Evolutionary conservation across 169 alveolate genomes (phyloP), one percentile per base, ranked within the genome.

Genomic region (Plasmodium yoelii): DNA sequence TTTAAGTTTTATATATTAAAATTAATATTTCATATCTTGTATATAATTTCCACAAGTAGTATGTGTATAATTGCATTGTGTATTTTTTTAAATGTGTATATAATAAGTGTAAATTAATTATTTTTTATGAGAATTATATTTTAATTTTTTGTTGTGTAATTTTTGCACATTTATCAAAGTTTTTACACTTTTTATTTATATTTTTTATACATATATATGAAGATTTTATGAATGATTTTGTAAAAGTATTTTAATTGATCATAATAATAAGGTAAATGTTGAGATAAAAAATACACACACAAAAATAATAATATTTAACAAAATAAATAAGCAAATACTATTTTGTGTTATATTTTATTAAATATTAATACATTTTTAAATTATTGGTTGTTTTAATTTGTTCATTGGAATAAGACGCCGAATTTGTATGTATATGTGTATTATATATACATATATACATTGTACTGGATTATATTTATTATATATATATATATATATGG

Each of bases 71-170:
- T 34, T 34, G 42, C 42, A 34, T 34, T 34, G 42, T 34, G 42
- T 34, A 34, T 34, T 34, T 34, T 34, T 34, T 34, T 34, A 34
- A 34, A 34, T 22, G 26, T 22, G 26, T 22, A 34, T 34, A 34
- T 34, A 34, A 34, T 26, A 28, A 28, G 39, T 1, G 42, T 34
- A 34, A 34, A 3, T 34, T 34, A 34, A 34, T 34, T 34, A 34
- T 34, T 34, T 34, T 34, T 34, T 34, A 3, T 34, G 42, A 34
- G 42, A 34, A 34, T 34, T 34, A 34, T 34, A 34, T 34, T 34
- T 34, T 7, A 34, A 34, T 18, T 57, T 57, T 57, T 57, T 19
- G 65, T 57, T 57, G 65, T 57, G 26, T 57, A 57, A 57, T 57
- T 57, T 57, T 57, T 15, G 65, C 34, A n/a, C 26, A 19, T 57